Base-by-base conservation (phyloP, 768 basidiomycete genomes). In the Auricularia heimuer region DNA sequence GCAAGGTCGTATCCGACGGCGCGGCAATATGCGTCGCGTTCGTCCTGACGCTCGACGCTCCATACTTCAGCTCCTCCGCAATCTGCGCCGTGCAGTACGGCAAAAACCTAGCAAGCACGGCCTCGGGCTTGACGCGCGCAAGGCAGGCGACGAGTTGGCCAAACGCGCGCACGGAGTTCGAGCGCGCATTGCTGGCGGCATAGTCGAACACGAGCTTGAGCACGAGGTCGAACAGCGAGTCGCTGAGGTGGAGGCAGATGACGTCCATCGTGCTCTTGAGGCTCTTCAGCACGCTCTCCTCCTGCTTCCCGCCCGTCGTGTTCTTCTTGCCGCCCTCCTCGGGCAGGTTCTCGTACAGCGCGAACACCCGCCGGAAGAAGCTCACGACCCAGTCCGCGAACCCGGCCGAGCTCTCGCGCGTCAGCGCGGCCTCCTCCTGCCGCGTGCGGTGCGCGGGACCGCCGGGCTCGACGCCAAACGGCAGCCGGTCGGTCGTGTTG, bases 251-350 rank as follows among this genome's bases (percentile, higher is more conserved):
- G 35, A 89, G 78, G 73, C 89, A 92, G 69, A 94, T 82, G 64
- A 89, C 82, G 71, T 94, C 92, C 69, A 89, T 76, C 78, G 90
- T 89, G 71, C 84, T 81, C 77, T 90, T 90, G 73, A 92, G 82
- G 21, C 89, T 83, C 71, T 87, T 90, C 63, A 92, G 80, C 33
- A 91, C 86, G 45, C 75, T 79, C 69, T 93, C 88, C 78, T 88
- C 90, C 76, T 80, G 83, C 73, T 90, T 90, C n/a, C 91, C 91
- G 29, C 91, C 91, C 1, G 92, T 92, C 42, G 82, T 88, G 67
- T 90, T 90, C 75, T 82, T 85, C 77, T 85, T 86, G 3, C 96
- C 96, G 11, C 92, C 94, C 75, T 96, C 95, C 73, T 98, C 96
- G 0, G 95, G 95, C 3, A 98, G 78, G 72, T 96, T 95, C 77